Conservation (phyloP, 2,329 filamentous ascomycete genomes). For the Cercospora sp. region DNA sequence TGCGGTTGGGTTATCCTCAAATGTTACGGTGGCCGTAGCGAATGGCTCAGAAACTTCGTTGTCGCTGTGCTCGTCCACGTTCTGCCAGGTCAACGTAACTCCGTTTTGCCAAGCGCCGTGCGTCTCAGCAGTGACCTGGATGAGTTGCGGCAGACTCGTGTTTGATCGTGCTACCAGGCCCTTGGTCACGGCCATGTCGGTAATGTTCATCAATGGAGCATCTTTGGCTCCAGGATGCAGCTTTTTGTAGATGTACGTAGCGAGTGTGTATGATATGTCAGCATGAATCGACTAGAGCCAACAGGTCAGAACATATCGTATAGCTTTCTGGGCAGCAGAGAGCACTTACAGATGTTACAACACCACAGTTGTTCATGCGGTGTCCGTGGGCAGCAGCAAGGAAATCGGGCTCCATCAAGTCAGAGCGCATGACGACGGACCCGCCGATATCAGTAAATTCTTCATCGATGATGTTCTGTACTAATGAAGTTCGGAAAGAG, state of each 20-base stretch:
- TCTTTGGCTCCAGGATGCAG: slow-evolving; percentile 8
- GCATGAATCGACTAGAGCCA: slow-evolving; percentile 39
- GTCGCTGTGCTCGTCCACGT: slow-evolving; percentile 12
- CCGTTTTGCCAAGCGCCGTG: not conserved
- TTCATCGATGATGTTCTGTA: slow-evolving; percentile 22
- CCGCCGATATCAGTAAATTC: slow-evolving; percentile 18
- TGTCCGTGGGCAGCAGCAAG: slow-evolving; percentile 46
- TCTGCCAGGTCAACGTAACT: slow-evolving; percentile 15
- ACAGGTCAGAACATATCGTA: slow-evolving; percentile 30
- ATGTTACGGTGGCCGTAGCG: slow-evolving; percentile 29
- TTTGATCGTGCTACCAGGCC: slow-evolving; percentile 24
- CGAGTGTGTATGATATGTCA: slow-evolving; percentile 41
- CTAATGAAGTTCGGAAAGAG: slow-evolving; percentile 35
- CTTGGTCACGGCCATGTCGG: slow-evolving; percentile 42
- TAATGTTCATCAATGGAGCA: slow-evolving; percentile 40
- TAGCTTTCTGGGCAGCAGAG: not conserved
- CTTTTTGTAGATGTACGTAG: slow-evolving; percentile 30
- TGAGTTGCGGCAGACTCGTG: slow-evolving; percentile 4
- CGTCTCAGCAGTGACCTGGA: slow-evolving; percentile 15
- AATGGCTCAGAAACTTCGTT: slow-evolving; percentile 20
- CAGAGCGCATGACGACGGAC: slow-evolving; percentile 41
- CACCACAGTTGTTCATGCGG: slow-evolving; percentile 40
- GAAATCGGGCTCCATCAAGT: slow-evolving; percentile 38
- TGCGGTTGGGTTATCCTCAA: slow-evolving; percentile 29
- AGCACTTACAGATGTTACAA: slow-evolving; percentile 47